These are phyloP conservation scores for Oryza meridionalis DNA, from an alignment of 176 grass and related monocot species.

Conservation along the genomic window DNA sequence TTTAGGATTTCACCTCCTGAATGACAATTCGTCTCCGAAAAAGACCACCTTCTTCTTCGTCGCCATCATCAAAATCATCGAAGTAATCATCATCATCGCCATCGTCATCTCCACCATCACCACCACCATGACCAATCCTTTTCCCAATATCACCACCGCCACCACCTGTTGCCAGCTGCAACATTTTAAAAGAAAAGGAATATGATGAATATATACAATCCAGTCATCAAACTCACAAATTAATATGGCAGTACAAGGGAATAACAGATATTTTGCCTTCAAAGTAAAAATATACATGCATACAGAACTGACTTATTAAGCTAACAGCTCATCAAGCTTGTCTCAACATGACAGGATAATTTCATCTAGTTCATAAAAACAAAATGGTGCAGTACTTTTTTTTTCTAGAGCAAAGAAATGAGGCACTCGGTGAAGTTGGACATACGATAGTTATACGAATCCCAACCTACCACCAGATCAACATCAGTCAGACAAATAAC, in stretches of 20 bases:
- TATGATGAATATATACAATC: constrained; percentile 2
- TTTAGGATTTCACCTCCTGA: constrained; percentile 74
- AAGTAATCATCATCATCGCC: constrained; percentile 98
- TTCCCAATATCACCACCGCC: constrained; percentile 96
- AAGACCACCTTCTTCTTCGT: constrained; percentile 85
- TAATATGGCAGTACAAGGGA: background rate
- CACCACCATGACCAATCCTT: constrained; percentile 88
- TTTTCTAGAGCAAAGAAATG: background rate
- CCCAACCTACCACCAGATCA: background rate
- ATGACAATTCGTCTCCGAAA: constrained; percentile 81
- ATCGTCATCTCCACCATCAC: constrained; percentile 95
- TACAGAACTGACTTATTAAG: background rate
- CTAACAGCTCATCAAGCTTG: background rate
- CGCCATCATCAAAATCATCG: constrained; percentile 94
- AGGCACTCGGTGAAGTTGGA: background rate
- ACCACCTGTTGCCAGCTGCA: constrained; percentile 82
- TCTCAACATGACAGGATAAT: background rate
- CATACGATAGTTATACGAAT: background rate
- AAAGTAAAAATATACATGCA: background rate
- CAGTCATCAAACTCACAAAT: constrained; percentile 11
- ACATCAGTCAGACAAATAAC: background rate
- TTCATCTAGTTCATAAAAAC: background rate
- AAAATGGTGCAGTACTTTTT: background rate
- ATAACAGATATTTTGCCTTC: background rate
- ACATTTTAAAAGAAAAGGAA: constrained; percentile 37